Evolutionary conservation across 2,329 filamentous ascomycete genomes (phyloP).

Genomic region (Alternaria angustiovoidea): DNA sequence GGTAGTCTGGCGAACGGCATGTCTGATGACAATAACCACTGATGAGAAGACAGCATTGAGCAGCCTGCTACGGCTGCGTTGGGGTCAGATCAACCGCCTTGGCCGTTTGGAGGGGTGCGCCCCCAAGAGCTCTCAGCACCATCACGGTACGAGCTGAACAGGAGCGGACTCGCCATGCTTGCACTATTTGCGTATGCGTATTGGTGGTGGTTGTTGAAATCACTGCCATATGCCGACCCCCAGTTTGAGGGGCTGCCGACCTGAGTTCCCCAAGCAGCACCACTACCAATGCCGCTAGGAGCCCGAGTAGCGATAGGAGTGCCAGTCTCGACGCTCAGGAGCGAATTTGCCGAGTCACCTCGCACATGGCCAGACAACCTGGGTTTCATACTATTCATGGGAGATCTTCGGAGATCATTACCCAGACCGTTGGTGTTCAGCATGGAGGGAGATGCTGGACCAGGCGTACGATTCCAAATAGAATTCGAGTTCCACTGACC

Average conservation of each 20-base stretch:
- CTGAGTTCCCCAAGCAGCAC: constrained; percentile 45
- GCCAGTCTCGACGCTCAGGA: constrained; percentile 45
- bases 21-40: constrained; percentile 5
- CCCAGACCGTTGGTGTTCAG: constrained; percentile 24
- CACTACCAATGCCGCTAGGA: constrained; percentile 33
- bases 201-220: constrained; percentile 29
- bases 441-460: constrained; percentile 41
- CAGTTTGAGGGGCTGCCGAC: constrained; percentile 33
- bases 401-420: constrained; percentile 38
- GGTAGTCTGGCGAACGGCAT: constrained; percentile 5
- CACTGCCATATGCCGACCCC: constrained; percentile 36
- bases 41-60: constrained; percentile 12
- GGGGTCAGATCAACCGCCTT: constrained; percentile 45
- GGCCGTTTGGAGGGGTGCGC: constrained; percentile 49
- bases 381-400: constrained; percentile 42
- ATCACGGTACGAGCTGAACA: constrained; percentile 52
- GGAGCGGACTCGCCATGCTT: constrained; percentile 51
- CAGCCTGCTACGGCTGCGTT: constrained; percentile 26
- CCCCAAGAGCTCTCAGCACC: constrained; percentile 42
- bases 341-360: constrained; percentile 54
- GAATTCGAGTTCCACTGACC: constrained; percentile 46
- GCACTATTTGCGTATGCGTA: constrained; percentile 28
- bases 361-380: constrained; percentile 52
- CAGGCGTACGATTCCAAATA: constrained; percentile 50
- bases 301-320: constrained; percentile 25